A percentile compares a stretch with the other conserved stretches of the same genome.
phyloP scores from a whole-genome alignment of 2,329 filamentous ascomycete species.

The Pleurostoma richardsiae region DNA sequence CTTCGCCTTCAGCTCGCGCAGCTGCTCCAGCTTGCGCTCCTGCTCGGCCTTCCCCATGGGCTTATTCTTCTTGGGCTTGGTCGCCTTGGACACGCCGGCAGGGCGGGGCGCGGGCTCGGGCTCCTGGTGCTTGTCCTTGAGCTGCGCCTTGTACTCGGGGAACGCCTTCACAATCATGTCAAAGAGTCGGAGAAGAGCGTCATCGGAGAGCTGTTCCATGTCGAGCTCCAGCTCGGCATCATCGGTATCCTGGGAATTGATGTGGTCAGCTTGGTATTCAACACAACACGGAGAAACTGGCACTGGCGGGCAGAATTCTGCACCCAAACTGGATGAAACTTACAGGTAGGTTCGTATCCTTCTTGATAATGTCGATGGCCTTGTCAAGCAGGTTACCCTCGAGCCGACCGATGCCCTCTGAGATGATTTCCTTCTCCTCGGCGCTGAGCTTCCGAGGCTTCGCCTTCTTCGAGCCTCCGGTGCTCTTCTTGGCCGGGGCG shows the following conservation, averaged over 20 bases:
- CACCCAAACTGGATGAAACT: constrained; percentile 19
- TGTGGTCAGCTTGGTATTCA: constrained; percentile 6
- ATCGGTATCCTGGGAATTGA: constrained; percentile 44
- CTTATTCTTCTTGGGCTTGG: constrained; percentile 68
- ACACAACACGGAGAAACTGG: not conserved
- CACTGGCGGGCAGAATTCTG: not conserved
- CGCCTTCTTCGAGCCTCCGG: constrained; percentile 34
- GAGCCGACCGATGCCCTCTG: constrained; percentile 76
- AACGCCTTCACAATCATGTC: constrained; percentile 34
- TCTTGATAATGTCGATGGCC: constrained; percentile 86
- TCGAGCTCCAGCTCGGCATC: constrained; percentile 56
- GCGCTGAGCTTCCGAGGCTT: constrained; percentile 63
- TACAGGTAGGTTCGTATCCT: constrained; percentile 72
- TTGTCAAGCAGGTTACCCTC: constrained; percentile 72
- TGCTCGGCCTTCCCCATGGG: constrained; percentile 71
- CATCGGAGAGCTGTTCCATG: constrained; percentile 51
- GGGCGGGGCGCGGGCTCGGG: constrained; percentile 11
- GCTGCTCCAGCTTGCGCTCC: constrained; percentile 59
- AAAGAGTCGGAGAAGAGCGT: constrained; percentile 49
- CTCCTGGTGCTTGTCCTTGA: constrained; percentile 25
- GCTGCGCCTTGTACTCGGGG: constrained; percentile 25
- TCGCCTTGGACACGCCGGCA: constrained; percentile 17
- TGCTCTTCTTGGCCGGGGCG: constrained; percentile 18
- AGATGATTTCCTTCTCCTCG: constrained; percentile 87
- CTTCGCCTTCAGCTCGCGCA: constrained; percentile 54